phyloP scores from a whole-genome alignment of 257 asterid genomes.

The Rubia yunnanensis region DNA sequence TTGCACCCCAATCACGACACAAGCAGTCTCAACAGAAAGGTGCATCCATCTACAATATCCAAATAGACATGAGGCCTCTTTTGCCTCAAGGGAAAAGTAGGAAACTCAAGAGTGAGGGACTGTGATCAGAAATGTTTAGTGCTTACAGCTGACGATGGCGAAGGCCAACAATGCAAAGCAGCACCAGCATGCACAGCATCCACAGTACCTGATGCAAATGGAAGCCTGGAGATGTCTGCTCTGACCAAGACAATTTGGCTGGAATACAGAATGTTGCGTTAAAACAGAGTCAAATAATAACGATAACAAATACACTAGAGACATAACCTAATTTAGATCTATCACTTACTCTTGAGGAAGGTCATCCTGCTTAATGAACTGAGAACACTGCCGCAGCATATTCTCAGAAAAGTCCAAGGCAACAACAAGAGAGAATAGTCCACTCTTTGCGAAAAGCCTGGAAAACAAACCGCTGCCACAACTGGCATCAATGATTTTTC shows the following conservation, averaged over 20 bases:
- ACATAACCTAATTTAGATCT: background rate
- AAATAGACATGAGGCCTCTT: no score
- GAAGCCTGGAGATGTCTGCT: constrained; percentile 86
- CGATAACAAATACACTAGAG: background rate
- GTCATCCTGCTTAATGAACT: constrained; percentile 57
- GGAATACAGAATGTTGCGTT: constrained; percentile 11
- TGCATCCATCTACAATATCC: no score
- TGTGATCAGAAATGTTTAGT: constrained; percentile 12
- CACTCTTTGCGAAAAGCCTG: constrained; percentile 64
- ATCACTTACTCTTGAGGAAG: constrained; percentile 55
- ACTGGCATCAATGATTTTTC: constrained; percentile 80
- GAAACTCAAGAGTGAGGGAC: background rate
- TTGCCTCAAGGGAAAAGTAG: no score
- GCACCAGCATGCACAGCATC: constrained; percentile 97
- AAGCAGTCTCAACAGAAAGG: no score
- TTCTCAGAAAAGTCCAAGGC: constrained; percentile 79
- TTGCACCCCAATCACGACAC: no score
- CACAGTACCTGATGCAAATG: constrained; percentile 54
- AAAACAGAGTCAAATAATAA: background rate
- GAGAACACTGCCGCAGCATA: constrained; percentile 69
- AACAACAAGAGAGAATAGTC: constrained; percentile 61
- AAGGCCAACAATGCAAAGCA: constrained; percentile 94
- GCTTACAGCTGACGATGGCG: constrained; percentile 75
- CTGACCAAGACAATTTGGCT: constrained; percentile 63
- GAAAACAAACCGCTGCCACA: constrained; percentile 88